Percentiles rank a stretch among this genome's conserved stretches.
Evolutionary conservation across 225 moss, liverwort and hornwort genomes (phyloP).

Genomic region (Rhytidiadelphus loreus): DNA sequence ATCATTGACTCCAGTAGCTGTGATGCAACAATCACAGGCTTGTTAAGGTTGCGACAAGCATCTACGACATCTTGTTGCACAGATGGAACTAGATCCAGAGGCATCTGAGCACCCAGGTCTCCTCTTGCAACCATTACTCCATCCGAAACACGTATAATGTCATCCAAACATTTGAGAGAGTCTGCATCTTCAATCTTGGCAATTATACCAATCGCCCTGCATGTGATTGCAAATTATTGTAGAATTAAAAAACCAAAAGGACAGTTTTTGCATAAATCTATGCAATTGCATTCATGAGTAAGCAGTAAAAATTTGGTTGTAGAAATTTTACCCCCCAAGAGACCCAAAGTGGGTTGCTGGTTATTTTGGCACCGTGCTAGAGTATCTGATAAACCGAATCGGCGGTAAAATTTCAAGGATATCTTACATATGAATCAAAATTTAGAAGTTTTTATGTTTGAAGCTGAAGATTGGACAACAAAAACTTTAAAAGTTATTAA

Average conservation of each 20-base stretch:
- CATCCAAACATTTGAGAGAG: slow-evolving; percentile 64
- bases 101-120: slow-evolving; percentile 75
- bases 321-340: background rate
- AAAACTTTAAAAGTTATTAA: no score
- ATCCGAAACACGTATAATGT: slow-evolving; percentile 69
- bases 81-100: slow-evolving; percentile 66
- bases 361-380: background rate
- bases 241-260: background rate
- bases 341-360: background rate
- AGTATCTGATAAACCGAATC: background rate
- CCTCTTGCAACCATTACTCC: slow-evolving; percentile 89
- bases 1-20: slow-evolving; percentile 87
- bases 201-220: slow-evolving; percentile 67
- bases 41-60: slow-evolving; percentile 60
- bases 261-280: background rate
- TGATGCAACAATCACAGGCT: slow-evolving; percentile 86
- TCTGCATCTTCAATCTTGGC: slow-evolving; percentile 89
- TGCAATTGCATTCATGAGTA: background rate
- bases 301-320: background rate
- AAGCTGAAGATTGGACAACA: background rate
- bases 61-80: slow-evolving; percentile 56
- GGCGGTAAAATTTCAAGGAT: background rate
- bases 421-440: background rate
- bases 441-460: no score
- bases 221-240: background rate